Evolutionary conservation across 2,329 filamentous ascomycete species (phyloP).

Genomic region (Fusarium chaquense): DNA sequence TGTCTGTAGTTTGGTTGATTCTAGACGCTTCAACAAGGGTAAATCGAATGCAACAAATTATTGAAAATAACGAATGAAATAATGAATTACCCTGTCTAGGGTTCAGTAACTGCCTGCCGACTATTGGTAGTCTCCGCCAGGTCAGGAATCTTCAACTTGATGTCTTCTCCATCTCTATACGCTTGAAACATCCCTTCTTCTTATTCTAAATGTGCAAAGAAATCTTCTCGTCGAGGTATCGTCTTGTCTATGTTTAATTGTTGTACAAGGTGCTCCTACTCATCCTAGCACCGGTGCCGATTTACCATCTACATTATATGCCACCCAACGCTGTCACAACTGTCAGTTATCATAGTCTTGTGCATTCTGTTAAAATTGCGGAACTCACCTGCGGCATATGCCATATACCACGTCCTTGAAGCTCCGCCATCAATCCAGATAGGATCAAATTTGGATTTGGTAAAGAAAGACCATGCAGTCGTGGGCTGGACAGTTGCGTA

Average conservation of each 20-base stretch:
- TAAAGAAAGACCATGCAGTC: slow-evolving; percentile 81
- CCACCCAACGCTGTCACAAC: slow-evolving; percentile 38
- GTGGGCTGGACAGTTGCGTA: slow-evolving; percentile 80
- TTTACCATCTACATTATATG: slow-evolving; percentile 18
- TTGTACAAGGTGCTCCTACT: slow-evolving; percentile 28
- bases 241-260: slow-evolving; percentile 31
- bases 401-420: slow-evolving; percentile 86
- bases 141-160: slow-evolving; percentile 23
- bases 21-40: background rate
- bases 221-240: slow-evolving; percentile 37
- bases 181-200: slow-evolving; percentile 10
- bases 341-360: slow-evolving; percentile 28
- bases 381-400: slow-evolving; percentile 77
- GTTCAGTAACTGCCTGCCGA: slow-evolving; percentile 29
- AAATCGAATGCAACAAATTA: background rate
- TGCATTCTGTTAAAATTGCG: background rate
- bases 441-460: slow-evolving; percentile 71
- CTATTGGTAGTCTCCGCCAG: slow-evolving; percentile 19
- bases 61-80: slow-evolving; percentile 24
- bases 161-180: slow-evolving; percentile 17
- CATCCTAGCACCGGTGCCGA: slow-evolving; percentile 12
- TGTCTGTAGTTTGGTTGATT: slow-evolving; percentile 7
- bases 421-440: slow-evolving; percentile 84
- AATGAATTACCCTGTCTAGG: slow-evolving; percentile 31
- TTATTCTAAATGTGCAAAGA: slow-evolving; percentile 34